Evolutionary conservation across 2,329 filamentous ascomycete genomes (phyloP).

Genomic region (Fusarium domesticum): DNA sequence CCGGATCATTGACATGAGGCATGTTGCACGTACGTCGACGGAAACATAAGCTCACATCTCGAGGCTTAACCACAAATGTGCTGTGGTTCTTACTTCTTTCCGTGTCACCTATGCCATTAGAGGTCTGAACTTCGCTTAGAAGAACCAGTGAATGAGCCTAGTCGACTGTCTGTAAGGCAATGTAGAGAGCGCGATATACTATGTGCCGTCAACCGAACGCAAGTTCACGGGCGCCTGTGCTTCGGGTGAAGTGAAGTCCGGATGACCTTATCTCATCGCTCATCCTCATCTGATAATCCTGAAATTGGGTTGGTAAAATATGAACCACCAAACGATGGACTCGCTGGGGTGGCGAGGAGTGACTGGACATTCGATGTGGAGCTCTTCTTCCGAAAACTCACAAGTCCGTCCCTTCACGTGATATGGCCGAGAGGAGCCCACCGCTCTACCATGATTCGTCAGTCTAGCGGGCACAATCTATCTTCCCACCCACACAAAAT

Average conservation of each 20-base stretch:
- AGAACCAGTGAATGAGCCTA: neutral
- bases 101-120: neutral
- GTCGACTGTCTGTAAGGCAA: neutral
- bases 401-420: slow-evolving; percentile 18
- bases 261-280: neutral
- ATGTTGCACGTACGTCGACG: neutral
- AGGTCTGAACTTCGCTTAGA: neutral
- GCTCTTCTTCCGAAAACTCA: slow-evolving; percentile 1
- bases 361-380: neutral
- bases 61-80: neutral
- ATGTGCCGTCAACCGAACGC: neutral
- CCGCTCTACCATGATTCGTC: slow-evolving; percentile 35
- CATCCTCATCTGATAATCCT: neutral
- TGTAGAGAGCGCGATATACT: neutral
- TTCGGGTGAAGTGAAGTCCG: no score
- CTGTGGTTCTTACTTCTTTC: neutral
- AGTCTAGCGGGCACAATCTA: slow-evolving; percentile 38
- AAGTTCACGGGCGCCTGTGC: neutral
- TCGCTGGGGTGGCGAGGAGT: neutral
- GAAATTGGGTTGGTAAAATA: neutral
- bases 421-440: neutral
- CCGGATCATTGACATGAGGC: neutral
- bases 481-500: slow-evolving; percentile 42
- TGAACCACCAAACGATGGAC: neutral
- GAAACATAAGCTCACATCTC: neutral